Evolutionary conservation across 352 stramenopile species (phyloP), one percentile per base, ranked within the genome.

Genomic region (Phytophthora chlamydospora): DNA sequence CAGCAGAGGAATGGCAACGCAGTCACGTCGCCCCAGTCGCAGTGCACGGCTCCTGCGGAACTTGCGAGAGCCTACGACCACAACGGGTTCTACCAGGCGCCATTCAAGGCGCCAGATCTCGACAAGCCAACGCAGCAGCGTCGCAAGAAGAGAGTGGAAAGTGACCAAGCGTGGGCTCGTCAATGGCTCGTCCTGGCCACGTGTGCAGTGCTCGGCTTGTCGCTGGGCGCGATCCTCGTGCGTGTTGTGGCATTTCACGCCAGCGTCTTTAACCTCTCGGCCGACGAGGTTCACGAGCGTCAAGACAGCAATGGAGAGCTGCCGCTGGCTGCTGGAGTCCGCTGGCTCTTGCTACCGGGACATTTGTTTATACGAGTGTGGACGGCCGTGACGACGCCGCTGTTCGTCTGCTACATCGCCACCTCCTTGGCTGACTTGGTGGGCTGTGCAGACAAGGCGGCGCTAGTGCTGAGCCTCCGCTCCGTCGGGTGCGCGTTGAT

Each of bases 331-430:
- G 16, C 36, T 14, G 58, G 43, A 1, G 59, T 58, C 2, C 67
- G 58, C 16, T 88, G 78, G 78, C 45, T 88, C 7, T 40, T 84
- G 33, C 41, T 85, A 0, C 78, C 78, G 6, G 75, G 73, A 0
- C 58, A 71, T 19, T 56, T 88, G 7, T 88, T 88, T 29, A 16
- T 80, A 6, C 75, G 78, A 1, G 48, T 72, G 1, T 88, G 78
- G 78, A 76, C 65, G 41, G 80, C 73, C 11, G 52, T 80, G 29
- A 62, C 63, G 6, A 56, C 78, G 40, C 66, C 73, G 6, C 65
- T 88, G 42, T 41, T 85, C 3, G 61, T 85, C 19, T 88, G 78
- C 61, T 76, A 85, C 31, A 56, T 77, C 0, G 52, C 71, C 14
- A 85, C 76, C 16, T 68, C 71, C 14, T n/a, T 80, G 6, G 66